Percentiles rank a stretch among this genome's conserved stretches.
Conservation (phyloP, 23 red algal genomes). For the Gracilaria caudata region DNA sequence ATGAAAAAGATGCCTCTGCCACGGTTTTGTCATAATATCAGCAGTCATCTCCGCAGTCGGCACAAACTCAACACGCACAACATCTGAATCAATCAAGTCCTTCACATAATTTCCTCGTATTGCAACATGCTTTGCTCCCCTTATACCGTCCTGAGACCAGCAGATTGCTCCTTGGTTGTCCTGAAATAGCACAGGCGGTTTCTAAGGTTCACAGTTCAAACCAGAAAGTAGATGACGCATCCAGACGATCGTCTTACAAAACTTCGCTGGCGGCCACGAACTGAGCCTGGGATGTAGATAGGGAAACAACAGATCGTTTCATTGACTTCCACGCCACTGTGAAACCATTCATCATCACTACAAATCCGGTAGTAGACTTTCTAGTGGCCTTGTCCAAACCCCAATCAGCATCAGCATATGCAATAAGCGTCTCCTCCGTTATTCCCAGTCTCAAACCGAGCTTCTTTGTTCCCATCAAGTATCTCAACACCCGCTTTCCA, state of each 20-base stretch:
- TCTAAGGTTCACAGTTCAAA: too few species aligned
- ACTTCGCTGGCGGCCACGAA: too few species aligned
- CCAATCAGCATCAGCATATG: background rate
- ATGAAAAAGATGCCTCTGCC: background rate
- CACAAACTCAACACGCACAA: background rate
- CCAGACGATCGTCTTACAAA: too few species aligned
- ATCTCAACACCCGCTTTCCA: background rate
- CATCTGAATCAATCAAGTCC: background rate
- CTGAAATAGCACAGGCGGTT: background rate
- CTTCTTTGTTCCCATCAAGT: background rate
- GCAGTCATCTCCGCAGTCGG: constrained; percentile 9
- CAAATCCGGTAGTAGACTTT: background rate
- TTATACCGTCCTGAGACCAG: constrained; percentile 24
- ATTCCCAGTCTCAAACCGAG: background rate
- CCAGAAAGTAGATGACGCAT: too few species aligned
- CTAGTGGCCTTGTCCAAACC: background rate
- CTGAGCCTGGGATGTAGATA: too few species aligned
- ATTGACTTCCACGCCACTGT: background rate
- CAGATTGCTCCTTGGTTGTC: constrained; percentile 16
- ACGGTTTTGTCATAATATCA: constrained; percentile 27
- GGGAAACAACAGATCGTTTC: background rate
- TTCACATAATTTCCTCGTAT: constrained; percentile 34
- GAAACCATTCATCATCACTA: background rate
- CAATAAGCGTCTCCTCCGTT: background rate
- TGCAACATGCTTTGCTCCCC: constrained; percentile 33